phyloP scores from a whole-genome alignment of 192 early-diverging fungal genomes.

The Chytriomyces confervae region DNA sequence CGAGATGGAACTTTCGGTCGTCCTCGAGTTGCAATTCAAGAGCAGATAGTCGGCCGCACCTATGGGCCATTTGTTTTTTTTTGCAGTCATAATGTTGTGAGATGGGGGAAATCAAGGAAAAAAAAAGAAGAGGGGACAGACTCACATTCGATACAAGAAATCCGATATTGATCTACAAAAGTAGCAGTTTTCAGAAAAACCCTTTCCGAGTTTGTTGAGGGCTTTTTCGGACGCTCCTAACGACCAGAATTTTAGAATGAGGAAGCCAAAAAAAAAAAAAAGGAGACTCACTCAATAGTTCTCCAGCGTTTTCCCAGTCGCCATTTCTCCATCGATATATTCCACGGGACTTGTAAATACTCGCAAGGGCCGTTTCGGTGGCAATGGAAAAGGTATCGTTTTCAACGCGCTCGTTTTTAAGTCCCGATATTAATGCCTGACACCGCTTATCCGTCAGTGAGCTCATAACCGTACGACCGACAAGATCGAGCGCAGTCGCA shows the following conservation, averaged over 20 bases:
- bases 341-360: not conserved
- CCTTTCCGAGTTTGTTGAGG: conserved; percentile 4
- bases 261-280: not conserved
- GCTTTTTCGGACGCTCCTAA: conserved; percentile 1
- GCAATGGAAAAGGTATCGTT: not conserved
- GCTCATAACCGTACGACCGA: not conserved
- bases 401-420: conserved; percentile 1
- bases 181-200: conserved; percentile 20
- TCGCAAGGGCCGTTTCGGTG: conserved; percentile 1
- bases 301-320: conserved; percentile 10
- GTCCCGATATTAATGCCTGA: not conserved
- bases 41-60: not conserved
- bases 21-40: not conserved
- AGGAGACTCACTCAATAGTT: not conserved
- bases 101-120: not conserved
- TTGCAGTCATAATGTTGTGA: not conserved
- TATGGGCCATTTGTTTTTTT: not conserved
- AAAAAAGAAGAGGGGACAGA: not conserved
- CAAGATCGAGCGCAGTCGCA: not conserved
- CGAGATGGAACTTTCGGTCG: conserved; percentile 15
- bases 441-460: conserved; percentile 1
- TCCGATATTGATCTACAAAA: not conserved
- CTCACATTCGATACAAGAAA: conserved; percentile 6
- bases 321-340: not conserved
- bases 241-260: not conserved